These are phyloP conservation scores for Cryptococcus amylolentus DNA, from an alignment of 1,284 basidiomycete genomes.

Conservation along the genomic window DNA sequence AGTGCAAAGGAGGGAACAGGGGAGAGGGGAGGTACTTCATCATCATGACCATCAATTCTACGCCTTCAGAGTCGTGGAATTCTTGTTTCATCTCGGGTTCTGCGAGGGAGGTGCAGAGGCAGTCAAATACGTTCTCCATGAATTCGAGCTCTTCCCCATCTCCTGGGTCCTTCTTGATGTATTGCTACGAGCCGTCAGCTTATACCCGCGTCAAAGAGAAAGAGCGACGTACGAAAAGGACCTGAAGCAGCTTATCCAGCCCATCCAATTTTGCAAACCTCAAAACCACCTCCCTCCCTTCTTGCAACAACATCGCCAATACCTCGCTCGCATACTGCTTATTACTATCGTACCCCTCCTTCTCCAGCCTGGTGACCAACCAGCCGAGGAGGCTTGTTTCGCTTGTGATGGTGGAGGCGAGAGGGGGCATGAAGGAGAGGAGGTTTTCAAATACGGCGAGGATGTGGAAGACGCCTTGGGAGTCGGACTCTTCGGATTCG, in stretches of 20 bases:
- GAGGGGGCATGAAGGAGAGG: conserved; percentile 72
- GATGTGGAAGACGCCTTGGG: conserved; percentile 87
- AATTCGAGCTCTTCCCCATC: conserved; percentile 91
- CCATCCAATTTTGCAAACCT: conserved; percentile 68
- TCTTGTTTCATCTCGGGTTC: conserved; percentile 72
- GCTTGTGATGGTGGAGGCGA: conserved; percentile 65
- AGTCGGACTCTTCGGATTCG: conserved; percentile 72
- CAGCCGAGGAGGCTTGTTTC: conserved; percentile 74
- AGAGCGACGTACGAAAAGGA: conserved; percentile 65
- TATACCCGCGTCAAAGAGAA: neutral
- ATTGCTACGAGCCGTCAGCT: conserved; percentile 62
- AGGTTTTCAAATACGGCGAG: conserved; percentile 91
- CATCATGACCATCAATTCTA: conserved; percentile 94
- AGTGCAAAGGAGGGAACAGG: no score
- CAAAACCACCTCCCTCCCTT: conserved; percentile 62
- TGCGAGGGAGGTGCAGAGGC: conserved; percentile 74
- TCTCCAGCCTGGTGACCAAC: conserved; percentile 73
- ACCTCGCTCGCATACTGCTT: conserved; percentile 83
- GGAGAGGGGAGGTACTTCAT: conserved; percentile 63
- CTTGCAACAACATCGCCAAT: conserved; percentile 81
- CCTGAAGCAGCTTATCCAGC: conserved; percentile 71
- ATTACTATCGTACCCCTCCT: conserved; percentile 73
- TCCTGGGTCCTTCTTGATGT: conserved; percentile 71
- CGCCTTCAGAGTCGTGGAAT: conserved; percentile 86
- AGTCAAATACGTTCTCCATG: conserved; percentile 94